Base-by-base conservation (phyloP, 108 stramenopile species). In the Nannochloropsis salina region DNA sequence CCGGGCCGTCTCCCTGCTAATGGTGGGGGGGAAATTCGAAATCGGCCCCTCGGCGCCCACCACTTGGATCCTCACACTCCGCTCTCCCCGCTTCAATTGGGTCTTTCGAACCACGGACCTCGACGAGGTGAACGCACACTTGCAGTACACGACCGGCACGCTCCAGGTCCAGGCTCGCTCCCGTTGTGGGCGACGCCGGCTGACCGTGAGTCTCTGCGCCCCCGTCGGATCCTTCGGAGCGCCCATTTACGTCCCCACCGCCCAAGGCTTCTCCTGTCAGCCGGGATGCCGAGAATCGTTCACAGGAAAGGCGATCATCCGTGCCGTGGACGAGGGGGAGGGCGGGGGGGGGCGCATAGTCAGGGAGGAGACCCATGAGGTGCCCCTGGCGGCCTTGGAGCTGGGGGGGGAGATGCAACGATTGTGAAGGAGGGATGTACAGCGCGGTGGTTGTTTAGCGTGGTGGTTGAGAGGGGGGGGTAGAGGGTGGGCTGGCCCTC, bases 361-460 rank as follows among this genome's bases (percentile, higher is more conserved):
- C n/a, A n/a, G 15, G 61, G 61, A 74, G n/a, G 61, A 74, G 61
- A 8, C 8, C 20, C n/a, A 8, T 74, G 61, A 74, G 61, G 61
- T 74, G 61, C 61, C 61, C n/a, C 3, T 74, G 61, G 61, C 61
- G 61, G 61, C 61, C 15, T n/a, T 74, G 61, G 61, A 74, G 61
- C 61, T 74, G 2, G 61, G 61, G n/a, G 61, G 61, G 6, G 61
- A 4, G 5, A n/a, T 74, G 61, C 61, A 74, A n/a, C 61, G 61
- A 74, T 74, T 74, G 61, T 74, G 61, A 74, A 74, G 61, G n/a
- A n/a, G 61, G 61, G 15, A 51, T 10, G 31, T 31, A 31, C 31
- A 31, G 31, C 31, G 31, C 31, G 31, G 31, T 31, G 31, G 31
- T 31, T 31, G 31, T 31, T 31, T 31, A 1, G 1, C 31, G 31